Percentiles rank a stretch among this genome's conserved stretches.
phyloP scores from a whole-genome alignment of 441 rosid genomes.

The Adansonia grandidieri region DNA sequence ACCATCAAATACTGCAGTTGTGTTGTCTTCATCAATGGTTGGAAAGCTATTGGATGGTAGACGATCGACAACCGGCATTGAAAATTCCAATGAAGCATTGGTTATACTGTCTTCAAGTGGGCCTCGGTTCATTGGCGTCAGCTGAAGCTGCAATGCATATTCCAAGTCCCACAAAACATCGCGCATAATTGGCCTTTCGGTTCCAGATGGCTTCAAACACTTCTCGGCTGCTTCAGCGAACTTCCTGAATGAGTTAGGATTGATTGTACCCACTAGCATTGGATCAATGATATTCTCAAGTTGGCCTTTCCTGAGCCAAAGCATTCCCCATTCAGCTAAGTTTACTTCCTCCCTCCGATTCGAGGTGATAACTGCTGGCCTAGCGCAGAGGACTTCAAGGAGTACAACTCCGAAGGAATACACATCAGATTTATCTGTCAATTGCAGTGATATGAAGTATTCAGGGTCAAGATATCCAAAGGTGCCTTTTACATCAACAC shows the following conservation, averaged over 20 bases:
- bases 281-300: constrained; percentile 52
- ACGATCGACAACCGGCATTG: constrained; percentile 26
- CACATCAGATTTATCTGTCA: constrained; percentile 34
- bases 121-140: constrained; percentile 29
- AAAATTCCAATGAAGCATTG: constrained; percentile 34
- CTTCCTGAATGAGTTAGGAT: constrained; percentile 44
- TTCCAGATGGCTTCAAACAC: constrained; percentile 43
- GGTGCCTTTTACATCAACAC: constrained; percentile 21
- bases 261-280: constrained; percentile 36
- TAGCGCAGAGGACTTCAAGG: constrained; percentile 37
- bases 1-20: constrained; percentile 20
- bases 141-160: constrained; percentile 52
- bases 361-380: constrained; percentile 35
- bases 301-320: constrained; percentile 35
- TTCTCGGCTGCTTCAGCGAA: constrained; percentile 44
- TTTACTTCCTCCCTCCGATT: constrained; percentile 45
- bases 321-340: constrained; percentile 56
- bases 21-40: constrained; percentile 7
- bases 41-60: constrained; percentile 38
- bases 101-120: constrained; percentile 37
- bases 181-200: constrained; percentile 46
- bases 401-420: constrained; percentile 26
- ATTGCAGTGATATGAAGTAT: constrained; percentile 19
- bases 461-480: constrained; percentile 27
- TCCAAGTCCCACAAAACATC: constrained; percentile 63